A percentile compares a stretch with the other conserved stretches of the same genome.
Evolutionary conservation across 495 filamentous ascomycete genomes (phyloP).

Genomic region (Daldinia concentrica): DNA sequence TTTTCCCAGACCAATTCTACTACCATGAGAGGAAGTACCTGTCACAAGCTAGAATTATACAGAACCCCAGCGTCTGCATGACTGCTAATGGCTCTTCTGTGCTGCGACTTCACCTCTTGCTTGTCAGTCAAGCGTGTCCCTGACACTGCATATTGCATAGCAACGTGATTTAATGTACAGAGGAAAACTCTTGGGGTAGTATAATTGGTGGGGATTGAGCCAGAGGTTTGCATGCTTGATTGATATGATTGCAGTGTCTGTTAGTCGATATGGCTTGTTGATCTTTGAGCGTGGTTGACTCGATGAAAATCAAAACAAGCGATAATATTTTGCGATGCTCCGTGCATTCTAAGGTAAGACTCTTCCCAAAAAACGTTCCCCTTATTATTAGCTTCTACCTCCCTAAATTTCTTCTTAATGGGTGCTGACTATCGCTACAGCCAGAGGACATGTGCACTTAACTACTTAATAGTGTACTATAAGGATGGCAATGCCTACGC

Average conservation of each 20-base stretch:
- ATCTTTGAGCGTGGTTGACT: background rate
- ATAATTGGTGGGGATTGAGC: background rate
- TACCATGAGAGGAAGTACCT: background rate
- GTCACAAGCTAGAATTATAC: slow-evolving; percentile 20
- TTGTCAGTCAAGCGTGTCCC: slow-evolving; percentile 32
- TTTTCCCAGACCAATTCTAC: background rate
- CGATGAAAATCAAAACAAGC: background rate
- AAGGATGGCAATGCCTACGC: too few species aligned
- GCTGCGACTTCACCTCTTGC: slow-evolving; percentile 34
- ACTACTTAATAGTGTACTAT: too few species aligned
- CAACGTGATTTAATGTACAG: slow-evolving; percentile 32
- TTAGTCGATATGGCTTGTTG: background rate
- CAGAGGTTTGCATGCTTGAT: background rate
- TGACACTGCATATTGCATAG: slow-evolving; percentile 31
- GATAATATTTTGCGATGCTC: background rate
- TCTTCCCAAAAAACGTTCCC: background rate
- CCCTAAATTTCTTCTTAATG: background rate
- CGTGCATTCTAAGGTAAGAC: background rate
- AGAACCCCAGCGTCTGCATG: slow-evolving; percentile 31
- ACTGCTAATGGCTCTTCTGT: slow-evolving; percentile 38
- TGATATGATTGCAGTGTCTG: background rate
- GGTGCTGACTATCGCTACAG: background rate
- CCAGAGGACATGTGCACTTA: background rate
- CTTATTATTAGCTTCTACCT: too few species aligned
- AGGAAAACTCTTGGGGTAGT: slow-evolving; percentile 1